Evolutionary conservation across 148 eudicot genomes (phyloP), one percentile per base, ranked within the genome.

Genomic region (Linanthus parryae): DNA sequence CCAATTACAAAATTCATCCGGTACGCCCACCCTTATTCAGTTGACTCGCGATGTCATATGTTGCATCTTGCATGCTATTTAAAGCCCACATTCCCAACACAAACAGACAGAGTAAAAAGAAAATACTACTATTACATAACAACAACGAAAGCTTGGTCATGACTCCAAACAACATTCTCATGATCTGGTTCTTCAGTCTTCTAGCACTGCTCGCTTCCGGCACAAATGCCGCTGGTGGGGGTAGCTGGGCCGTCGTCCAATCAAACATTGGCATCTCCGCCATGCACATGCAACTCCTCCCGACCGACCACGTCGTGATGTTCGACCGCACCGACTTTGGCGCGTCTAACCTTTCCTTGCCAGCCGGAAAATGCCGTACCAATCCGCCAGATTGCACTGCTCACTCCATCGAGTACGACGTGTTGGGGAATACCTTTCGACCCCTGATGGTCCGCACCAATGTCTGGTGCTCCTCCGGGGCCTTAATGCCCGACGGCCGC

Each of bases 261-360:
- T 69, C 52, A 26, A 81, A 49, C 60, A 69, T 81, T n/a, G 88
- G 96, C 38, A 76, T 88, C 41, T 88, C 96, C 9, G 88, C 92
- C 21, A 88, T 88, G 96, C 96, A 88, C 62, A 84, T 84, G 85
- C 96, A 88, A 51, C 85, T 88, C 51, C 34, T 83, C 12, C 63
- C 21, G 36, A 74, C 76, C 64, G 68, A 88, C 70, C 76, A 76
- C 64, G 83, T 81, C 29, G 25, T 77, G 2, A 63, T 74, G 23
- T 73, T 58, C 68, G 87, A 81, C 47, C 61, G 86, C 0, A 77
- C 83, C 44, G 71, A 77, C 25, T 77, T 81, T 26, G 85, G 85
- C 28, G 52, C 28, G 13, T 76, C 85, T 36, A 75, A 73, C 49
- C 48, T 75, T 47, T 58, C 74, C 15, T 28, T 80, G 0, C 67